Percentiles rank a stretch among this genome's conserved stretches.
These are phyloP conservation scores for Suaeda aralocaspica DNA, from an alignment of 148 eudicot species.

Conservation along the genomic window DNA sequence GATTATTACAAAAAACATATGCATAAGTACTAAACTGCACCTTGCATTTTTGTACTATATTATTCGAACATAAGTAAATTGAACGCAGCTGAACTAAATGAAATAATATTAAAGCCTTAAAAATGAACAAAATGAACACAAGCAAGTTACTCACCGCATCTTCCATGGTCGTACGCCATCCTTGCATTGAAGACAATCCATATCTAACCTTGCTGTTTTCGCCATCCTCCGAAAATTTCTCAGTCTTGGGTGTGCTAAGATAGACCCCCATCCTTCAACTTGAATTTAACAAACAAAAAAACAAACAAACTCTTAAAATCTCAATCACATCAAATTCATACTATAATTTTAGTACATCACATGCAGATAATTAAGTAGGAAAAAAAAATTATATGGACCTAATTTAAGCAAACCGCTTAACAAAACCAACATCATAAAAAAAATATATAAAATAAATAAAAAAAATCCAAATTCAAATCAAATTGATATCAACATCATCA, in stretches of 20 bases:
- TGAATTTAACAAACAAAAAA: constrained; percentile 37
- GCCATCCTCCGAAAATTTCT: constrained; percentile 92
- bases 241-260: constrained; percentile 92
- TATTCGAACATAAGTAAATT: too few relatives aligned
- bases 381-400: neutral
- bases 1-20: too few relatives aligned
- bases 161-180: constrained; percentile 99
- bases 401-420: neutral
- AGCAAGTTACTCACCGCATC: constrained; percentile 83
- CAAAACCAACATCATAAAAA: neutral
- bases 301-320: constrained; percentile 1
- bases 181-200: constrained; percentile 98
- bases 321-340: neutral
- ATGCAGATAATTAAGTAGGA: neutral
- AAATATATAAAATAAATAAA: too few relatives aligned
- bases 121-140: too few relatives aligned
- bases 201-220: constrained; percentile 61
- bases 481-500: neutral
- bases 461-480: neutral
- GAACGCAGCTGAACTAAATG: too few relatives aligned
- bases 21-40: neutral
- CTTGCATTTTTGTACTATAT: too few relatives aligned
- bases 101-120: too few relatives aligned
- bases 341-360: neutral
- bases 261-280: constrained; percentile 80